Conservation (phyloP, 139 green algal species). For the Chlorella vulgaris region DNA sequence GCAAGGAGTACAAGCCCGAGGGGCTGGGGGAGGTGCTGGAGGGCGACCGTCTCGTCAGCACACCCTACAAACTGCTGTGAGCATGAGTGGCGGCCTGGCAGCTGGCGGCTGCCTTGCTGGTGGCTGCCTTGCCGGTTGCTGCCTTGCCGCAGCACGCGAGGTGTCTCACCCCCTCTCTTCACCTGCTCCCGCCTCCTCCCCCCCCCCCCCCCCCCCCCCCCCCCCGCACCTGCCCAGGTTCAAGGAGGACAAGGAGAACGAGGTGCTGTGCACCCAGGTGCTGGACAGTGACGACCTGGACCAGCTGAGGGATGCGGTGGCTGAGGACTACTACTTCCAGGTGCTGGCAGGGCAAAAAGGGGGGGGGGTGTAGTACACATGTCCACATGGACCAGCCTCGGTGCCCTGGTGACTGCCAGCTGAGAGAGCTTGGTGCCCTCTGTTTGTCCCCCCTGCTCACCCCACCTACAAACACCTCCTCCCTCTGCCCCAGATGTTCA, state of each 20-base stretch:
- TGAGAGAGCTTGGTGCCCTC: neutral
- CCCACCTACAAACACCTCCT: neutral
- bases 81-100: neutral
- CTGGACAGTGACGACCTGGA: conserved; percentile 82
- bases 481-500: conserved; percentile 83
- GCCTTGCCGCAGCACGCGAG: too few species aligned
- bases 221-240: conserved; percentile 58
- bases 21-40: conserved; percentile 85
- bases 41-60: conserved; percentile 80
- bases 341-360: conserved; percentile 14
- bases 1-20: conserved; percentile 84
- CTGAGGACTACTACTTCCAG: conserved; percentile 98
- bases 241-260: conserved; percentile 76
- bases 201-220: neutral
- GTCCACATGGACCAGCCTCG: too few species aligned
- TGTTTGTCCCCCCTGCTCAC: too few species aligned
- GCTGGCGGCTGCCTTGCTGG: too few species aligned
- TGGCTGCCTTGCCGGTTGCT: too few species aligned
- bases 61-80: conserved; percentile 72
- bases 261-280: conserved; percentile 82
- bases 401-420: too few species aligned
- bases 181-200: neutral
- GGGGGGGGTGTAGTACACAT: neutral
- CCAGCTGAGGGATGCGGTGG: conserved; percentile 79
- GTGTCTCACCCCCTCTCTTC: neutral